Percentiles rank a stretch among this genome's conserved stretches.
These are phyloP conservation scores for Leptomonas pyrrhocoris DNA, from an alignment of 208 protist genomes.

Conservation along the genomic window DNA sequence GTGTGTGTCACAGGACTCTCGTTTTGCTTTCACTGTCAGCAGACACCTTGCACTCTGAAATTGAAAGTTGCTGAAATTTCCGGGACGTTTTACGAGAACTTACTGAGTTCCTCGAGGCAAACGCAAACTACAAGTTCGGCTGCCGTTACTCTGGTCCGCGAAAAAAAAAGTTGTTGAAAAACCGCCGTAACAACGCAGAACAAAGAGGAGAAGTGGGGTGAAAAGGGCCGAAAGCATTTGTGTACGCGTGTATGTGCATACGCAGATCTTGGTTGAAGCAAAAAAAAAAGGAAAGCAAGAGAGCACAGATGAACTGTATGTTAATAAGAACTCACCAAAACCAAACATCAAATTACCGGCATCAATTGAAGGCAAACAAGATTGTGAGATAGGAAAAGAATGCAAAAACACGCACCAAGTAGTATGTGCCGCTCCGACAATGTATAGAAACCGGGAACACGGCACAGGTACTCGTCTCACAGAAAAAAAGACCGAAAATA, in stretches of 20 bases:
- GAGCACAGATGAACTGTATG: not conserved
- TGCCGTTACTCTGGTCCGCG: too few relatives aligned
- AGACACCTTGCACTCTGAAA: too few relatives aligned
- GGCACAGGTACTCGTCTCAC: not conserved
- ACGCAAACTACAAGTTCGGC: too few relatives aligned
- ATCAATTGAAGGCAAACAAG: not conserved
- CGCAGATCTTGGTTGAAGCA: not conserved
- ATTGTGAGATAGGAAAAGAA: not conserved
- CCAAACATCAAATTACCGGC: not conserved
- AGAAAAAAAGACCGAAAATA: not conserved
- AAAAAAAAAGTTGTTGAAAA: conserved; percentile 13
- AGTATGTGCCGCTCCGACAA: not conserved
- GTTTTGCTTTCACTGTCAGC: too few relatives aligned
- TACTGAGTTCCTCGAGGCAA: too few relatives aligned
- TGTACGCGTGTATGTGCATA: conserved; percentile 8
- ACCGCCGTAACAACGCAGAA: conserved; percentile 7
- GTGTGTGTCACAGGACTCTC: too few relatives aligned
- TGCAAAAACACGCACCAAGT: not conserved
- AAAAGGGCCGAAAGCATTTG: conserved; percentile 1
- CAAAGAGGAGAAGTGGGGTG: conserved; percentile 12
- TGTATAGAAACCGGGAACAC: conserved; percentile 14
- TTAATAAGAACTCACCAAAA: not conserved
- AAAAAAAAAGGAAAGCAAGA: conserved; percentile 10
- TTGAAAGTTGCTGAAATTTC: too few relatives aligned
- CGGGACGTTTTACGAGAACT: too few relatives aligned